Base-by-base conservation (phyloP, 768 basidiomycete genomes). In the Suillus clintonianus region DNA sequence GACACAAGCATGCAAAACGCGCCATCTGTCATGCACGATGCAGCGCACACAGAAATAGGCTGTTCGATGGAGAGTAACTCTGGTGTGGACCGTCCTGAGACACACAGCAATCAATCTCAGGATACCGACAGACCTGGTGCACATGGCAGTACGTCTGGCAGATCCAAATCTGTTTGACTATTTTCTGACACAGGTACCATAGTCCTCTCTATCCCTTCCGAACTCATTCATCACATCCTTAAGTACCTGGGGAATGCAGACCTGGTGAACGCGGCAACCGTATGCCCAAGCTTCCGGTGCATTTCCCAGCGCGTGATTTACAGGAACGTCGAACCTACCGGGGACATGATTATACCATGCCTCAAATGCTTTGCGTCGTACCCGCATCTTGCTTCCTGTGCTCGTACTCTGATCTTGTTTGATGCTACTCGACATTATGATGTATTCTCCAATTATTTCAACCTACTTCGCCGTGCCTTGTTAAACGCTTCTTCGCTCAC, bases 401-500 rank as follows among this genome's bases (percentile, higher is more conserved):
- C 64, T n/a, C 64, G 64, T 19, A 54, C 50, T 32, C 36, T 65
- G 22, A 30, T 51, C 14, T 55, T 67, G 36, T 19, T 41, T 30
- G 66, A 65, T 54, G 56, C 50, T 24, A 59, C 64, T 34, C 30
- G 55, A 9, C n/a, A 24, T 22, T 59, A 32, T 27, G 45, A 65
- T 13, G 32, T 60, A n/a, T 41, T 51, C 48, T 27, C 48, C 56
- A 45, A 22, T 34, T 65, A 56, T 30, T 53, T 62, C n/a, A 47
- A 60, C 57, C 66, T 69, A 19, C 68, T 74, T 34, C 62, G 45
- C 48, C 53, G 67, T 24, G 72, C 72, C 5, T 58, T 74, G 30
- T 66, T 62, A 27, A 67, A 64, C 10, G 72, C 70, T 68, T 55
- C 65, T 22, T 62, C 65, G n/a, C 65, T 74, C 47, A 69, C 65